A percentile compares a stretch with the other conserved stretches of the same genome.
Evolutionary conservation across 805 yeast genomes (phyloP).

Genomic region (Hanseniaspora jakobsenii): DNA sequence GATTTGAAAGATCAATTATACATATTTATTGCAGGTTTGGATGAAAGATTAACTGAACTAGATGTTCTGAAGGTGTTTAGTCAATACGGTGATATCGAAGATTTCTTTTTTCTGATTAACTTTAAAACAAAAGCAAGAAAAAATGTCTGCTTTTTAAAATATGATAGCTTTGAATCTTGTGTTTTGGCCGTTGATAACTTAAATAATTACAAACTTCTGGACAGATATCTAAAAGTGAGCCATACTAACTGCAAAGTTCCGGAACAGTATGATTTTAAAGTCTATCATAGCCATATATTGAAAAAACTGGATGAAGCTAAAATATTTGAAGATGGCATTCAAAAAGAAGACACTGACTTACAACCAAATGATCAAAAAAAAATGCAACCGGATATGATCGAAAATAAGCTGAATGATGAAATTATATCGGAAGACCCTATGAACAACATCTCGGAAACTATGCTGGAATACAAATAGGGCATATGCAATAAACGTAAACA

Average conservation of each 20-base stretch:
- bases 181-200: conserved; percentile 80
- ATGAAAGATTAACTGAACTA: conserved; percentile 52
- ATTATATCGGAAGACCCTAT: conserved; percentile 3
- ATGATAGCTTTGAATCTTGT: conserved; percentile 69
- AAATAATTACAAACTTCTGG: conserved; percentile 51
- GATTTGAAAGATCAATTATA: conserved; percentile 70
- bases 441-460: not conserved
- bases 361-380: not conserved
- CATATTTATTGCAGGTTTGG: conserved; percentile 63
- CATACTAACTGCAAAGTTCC: conserved; percentile 53
- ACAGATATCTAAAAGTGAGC: conserved; percentile 48
- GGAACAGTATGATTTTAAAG: conserved; percentile 34
- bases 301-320: conserved; percentile 27
- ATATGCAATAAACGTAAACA: not conserved
- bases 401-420: no score
- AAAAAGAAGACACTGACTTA: not conserved
- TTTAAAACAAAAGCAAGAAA: conserved; percentile 49
- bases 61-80: conserved; percentile 72
- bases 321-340: not conserved
- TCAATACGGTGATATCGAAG: conserved; percentile 80
- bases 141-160: conserved; percentile 74
- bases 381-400: no score
- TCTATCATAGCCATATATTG: conserved; percentile 33
- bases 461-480: not conserved
- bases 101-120: conserved; percentile 58